phyloP scores from a whole-genome alignment of 768 basidiomycete species.

The Leucocoprinus sp. region DNA sequence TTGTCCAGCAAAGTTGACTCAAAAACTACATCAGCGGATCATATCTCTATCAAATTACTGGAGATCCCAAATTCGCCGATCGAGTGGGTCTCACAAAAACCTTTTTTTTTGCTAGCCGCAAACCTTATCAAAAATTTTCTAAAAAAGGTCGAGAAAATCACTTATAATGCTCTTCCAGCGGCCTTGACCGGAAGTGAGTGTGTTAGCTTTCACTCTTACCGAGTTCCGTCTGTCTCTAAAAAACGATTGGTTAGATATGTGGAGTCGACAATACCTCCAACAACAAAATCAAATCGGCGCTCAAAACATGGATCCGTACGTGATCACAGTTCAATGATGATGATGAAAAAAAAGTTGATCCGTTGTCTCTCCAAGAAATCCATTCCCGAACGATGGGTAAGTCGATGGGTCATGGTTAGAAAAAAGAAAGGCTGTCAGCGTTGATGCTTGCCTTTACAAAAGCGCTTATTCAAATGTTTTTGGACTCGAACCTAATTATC shows the following conservation, averaged over 20 bases:
- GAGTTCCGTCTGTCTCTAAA: background rate
- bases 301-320: constrained; percentile 46
- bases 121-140: no score
- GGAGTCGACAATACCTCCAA: constrained; percentile 51
- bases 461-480: constrained; percentile 44
- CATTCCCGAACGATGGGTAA: constrained; percentile 45
- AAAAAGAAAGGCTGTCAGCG: background rate
- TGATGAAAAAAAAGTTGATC: no score
- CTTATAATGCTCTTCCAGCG: constrained; percentile 45
- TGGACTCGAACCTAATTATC: constrained; percentile 42
- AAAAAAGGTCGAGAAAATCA: constrained; percentile 33
- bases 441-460: background rate
- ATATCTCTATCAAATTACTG: constrained; percentile 47
- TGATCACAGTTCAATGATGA: background rate
- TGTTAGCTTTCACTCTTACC: background rate
- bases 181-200: constrained; percentile 35
- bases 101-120: no score
- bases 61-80: constrained; percentile 44
- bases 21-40: constrained; percentile 30
- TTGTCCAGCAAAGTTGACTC: background rate
- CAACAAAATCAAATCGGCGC: constrained; percentile 51
- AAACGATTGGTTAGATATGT: constrained; percentile 44
- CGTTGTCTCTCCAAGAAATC: no score
- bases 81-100: constrained; percentile 23
- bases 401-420: constrained; percentile 14